Conservation (phyloP, 768 basidiomycete species). For the Rhodotorula kratochvilovae region DNA sequence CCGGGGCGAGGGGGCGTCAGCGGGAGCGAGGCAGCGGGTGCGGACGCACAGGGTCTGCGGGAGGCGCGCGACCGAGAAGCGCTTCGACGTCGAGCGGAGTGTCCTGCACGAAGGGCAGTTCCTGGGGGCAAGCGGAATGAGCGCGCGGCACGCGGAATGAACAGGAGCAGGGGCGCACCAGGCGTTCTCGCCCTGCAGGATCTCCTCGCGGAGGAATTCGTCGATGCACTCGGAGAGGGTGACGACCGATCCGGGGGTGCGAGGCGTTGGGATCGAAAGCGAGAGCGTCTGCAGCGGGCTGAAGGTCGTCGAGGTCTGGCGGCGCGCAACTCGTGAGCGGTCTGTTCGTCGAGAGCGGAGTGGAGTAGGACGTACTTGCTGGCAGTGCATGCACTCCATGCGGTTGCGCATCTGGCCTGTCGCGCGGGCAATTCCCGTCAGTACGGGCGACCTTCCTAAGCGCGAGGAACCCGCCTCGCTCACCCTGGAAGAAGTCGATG, state of each 20-base stretch:
- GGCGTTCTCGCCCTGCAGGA: constrained; percentile 82
- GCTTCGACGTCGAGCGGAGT: constrained; percentile 33
- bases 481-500: constrained; percentile 86
- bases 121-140: constrained; percentile 37
- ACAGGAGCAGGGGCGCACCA: constrained; percentile 56
- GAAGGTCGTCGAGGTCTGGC: constrained; percentile 33
- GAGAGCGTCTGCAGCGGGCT: constrained; percentile 78
- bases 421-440: not conserved
- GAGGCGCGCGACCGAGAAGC: constrained; percentile 65
- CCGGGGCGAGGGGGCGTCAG: not conserved
- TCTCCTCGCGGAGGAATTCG: constrained; percentile 78
- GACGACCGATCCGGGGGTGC: constrained; percentile 48
- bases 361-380: constrained; percentile 56
- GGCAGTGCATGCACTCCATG: constrained; percentile 80
- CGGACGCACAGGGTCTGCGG: constrained; percentile 65
- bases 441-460: not conserved
- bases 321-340: not conserved
- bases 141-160: too few relatives aligned
- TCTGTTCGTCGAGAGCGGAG: not conserved
- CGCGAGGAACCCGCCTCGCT: constrained; percentile 6
- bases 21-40: constrained; percentile 8
- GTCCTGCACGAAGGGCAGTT: constrained; percentile 84
- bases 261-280: constrained; percentile 70
- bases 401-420: constrained; percentile 74
- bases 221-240: constrained; percentile 75